phyloP scores from a whole-genome alignment of 2,329 filamentous ascomycete species.

The Cytospora paraplurivora region DNA sequence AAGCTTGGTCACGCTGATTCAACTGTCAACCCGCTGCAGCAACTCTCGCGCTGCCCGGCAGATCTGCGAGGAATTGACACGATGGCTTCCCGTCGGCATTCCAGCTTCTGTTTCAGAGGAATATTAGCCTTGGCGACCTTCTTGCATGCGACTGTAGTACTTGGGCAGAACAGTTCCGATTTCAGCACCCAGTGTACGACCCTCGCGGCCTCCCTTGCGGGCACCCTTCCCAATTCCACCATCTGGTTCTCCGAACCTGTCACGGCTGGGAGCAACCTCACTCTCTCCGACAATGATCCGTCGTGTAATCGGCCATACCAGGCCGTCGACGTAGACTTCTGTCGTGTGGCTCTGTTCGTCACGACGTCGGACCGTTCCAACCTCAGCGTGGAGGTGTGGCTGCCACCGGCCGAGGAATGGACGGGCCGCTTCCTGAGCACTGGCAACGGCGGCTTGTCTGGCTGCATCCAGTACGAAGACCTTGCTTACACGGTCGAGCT shows the following conservation, averaged over 20 bases:
- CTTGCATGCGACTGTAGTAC: slow-evolving; percentile 5
- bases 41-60: no score
- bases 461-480: slow-evolving; percentile 50
- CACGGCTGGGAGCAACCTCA: slow-evolving; percentile 43
- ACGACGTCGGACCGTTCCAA: slow-evolving; percentile 42
- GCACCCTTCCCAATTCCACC: slow-evolving; percentile 38
- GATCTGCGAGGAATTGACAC: no score
- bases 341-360: slow-evolving; percentile 36
- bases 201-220: slow-evolving; percentile 36
- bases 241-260: slow-evolving; percentile 42
- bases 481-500: slow-evolving; percentile 44
- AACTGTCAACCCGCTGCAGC: no score
- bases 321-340: slow-evolving; percentile 33
- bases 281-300: slow-evolving; percentile 41
- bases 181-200: slow-evolving; percentile 29
- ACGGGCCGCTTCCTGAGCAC: slow-evolving; percentile 49
- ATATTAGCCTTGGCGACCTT: slow-evolving; percentile 7
- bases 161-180: slow-evolving; percentile 16
- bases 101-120: slow-evolving; percentile 6
- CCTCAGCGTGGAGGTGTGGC: slow-evolving; percentile 50
- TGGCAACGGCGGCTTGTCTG: slow-evolving; percentile 51
- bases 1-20: no score
- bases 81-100: slow-evolving; percentile 12
- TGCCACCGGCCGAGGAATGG: slow-evolving; percentile 44
- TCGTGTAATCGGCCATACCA: slow-evolving; percentile 39